A percentile compares a stretch with the other conserved stretches of the same genome.
These are phyloP conservation scores for Xylaria sp. DNA, from an alignment of 2,329 filamentous ascomycete species.

Conservation along the genomic window DNA sequence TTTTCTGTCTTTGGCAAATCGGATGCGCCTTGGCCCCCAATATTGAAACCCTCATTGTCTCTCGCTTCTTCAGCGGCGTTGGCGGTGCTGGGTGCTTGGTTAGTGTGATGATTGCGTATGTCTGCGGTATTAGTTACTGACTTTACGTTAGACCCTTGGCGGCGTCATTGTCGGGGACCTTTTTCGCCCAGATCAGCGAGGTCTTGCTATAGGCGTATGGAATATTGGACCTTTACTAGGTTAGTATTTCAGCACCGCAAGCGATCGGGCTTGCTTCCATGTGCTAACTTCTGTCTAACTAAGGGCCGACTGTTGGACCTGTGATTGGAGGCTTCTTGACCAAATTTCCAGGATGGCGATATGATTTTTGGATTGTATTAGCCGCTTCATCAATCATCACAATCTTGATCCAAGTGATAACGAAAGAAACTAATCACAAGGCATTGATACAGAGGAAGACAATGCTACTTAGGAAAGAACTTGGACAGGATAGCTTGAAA, in stretches of 20 bases:
- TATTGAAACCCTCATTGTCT: constrained; percentile 60
- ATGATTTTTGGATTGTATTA: constrained; percentile 56
- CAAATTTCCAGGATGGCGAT: constrained; percentile 54
- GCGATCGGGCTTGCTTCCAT: too few relatives aligned
- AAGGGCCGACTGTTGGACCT: constrained; percentile 51
- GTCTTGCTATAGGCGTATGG: constrained; percentile 46
- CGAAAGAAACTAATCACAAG: constrained; percentile 12
- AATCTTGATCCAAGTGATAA: constrained; percentile 19
- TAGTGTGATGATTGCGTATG: background rate
- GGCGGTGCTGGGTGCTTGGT: constrained; percentile 57
- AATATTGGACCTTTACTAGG: constrained; percentile 46
- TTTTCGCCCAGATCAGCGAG: constrained; percentile 51
- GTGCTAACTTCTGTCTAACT: background rate
- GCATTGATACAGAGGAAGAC: constrained; percentile 35
- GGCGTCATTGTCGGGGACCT: constrained; percentile 60
- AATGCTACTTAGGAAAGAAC: constrained; percentile 42
- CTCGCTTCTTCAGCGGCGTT: constrained; percentile 62
- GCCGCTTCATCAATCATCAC: constrained; percentile 9
- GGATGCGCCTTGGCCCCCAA: constrained; percentile 64
- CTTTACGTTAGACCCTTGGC: constrained; percentile 35
- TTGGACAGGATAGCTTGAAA: constrained; percentile 40
- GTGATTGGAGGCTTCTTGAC: constrained; percentile 54
- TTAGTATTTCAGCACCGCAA: background rate
- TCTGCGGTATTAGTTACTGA: background rate
- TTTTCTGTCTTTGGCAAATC: constrained; percentile 65